phyloP scores from a whole-genome alignment of 1,284 basidiomycete genomes.

The Trichosporon sp. region DNA sequence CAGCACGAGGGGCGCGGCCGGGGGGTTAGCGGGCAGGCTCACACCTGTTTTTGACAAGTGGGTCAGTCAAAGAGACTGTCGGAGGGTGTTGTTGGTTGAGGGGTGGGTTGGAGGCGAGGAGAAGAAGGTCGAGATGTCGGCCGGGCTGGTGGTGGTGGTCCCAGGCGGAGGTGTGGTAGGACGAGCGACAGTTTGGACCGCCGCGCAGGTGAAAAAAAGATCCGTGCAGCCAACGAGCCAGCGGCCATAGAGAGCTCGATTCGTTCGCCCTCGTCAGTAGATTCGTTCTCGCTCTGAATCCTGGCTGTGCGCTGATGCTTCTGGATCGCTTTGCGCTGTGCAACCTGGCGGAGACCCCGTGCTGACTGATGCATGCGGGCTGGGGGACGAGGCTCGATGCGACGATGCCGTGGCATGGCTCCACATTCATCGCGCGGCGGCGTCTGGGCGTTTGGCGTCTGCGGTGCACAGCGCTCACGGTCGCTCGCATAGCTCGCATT shows the following conservation, averaged over 20 bases:
- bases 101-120: background rate
- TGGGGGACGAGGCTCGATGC: background rate
- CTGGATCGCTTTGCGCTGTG: background rate
- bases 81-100: background rate
- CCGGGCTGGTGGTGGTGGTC: slow-evolving; percentile 1
- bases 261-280: background rate
- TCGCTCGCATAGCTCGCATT: background rate
- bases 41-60: slow-evolving; percentile 4
- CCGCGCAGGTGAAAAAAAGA: background rate
- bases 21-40: background rate
- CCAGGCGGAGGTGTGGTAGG: background rate
- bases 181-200: background rate
- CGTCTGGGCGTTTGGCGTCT: background rate
- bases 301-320: background rate
- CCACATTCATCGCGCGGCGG: background rate
- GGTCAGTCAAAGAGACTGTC: slow-evolving; percentile 1
- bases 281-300: background rate
- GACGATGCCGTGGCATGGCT: background rate
- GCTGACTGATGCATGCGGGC: background rate
- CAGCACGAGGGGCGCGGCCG: slow-evolving; percentile 3
- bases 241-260: slow-evolving; percentile 2
- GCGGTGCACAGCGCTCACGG: background rate
- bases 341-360: background rate
- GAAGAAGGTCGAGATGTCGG: slow-evolving; percentile 5
- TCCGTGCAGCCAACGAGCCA: background rate